These are phyloP conservation scores for Bipolaris victoriae DNA, from an alignment of 2,329 filamentous ascomycete species.

Conservation along the genomic window DNA sequence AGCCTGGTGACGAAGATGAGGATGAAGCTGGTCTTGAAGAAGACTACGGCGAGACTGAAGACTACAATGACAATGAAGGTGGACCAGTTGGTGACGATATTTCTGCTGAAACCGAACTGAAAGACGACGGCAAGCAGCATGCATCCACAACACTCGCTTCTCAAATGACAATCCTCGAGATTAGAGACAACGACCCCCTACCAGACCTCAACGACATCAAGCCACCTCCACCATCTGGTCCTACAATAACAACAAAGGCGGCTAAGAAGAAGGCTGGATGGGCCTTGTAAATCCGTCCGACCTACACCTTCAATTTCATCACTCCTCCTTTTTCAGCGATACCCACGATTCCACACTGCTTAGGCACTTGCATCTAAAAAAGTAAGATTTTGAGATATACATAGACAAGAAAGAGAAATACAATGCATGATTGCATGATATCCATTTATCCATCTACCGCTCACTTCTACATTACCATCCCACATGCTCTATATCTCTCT, in stretches of 20 bases:
- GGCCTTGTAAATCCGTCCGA: constrained; percentile 28
- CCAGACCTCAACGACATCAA: constrained; percentile 43
- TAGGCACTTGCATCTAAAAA: not conserved
- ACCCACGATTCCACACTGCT: not conserved
- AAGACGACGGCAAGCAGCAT: not conserved
- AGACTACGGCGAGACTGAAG: constrained; percentile 14
- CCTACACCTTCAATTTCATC: not conserved
- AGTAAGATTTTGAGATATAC: not conserved
- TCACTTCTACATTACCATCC: too few relatives aligned
- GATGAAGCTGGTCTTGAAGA: not conserved
- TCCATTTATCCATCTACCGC: not conserved
- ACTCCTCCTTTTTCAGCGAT: constrained; percentile 10
- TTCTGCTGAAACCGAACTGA: not conserved
- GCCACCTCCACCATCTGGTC: constrained; percentile 21
- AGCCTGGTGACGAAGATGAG: constrained; percentile 16
- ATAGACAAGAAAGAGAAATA: not conserved
- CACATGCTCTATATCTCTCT: too few relatives aligned
- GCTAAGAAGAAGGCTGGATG: constrained; percentile 48
- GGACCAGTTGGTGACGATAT: constrained; percentile 8
- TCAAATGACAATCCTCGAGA: constrained; percentile 48
- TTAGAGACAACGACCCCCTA: constrained; percentile 44
- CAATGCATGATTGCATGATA: not conserved
- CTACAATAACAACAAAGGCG: constrained; percentile 42
- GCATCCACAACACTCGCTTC: constrained; percentile 25
- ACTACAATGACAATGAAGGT: constrained; percentile 9